Conservation (phyloP, 352 stramenopile species). For the Phytophthora sp. region DNA sequence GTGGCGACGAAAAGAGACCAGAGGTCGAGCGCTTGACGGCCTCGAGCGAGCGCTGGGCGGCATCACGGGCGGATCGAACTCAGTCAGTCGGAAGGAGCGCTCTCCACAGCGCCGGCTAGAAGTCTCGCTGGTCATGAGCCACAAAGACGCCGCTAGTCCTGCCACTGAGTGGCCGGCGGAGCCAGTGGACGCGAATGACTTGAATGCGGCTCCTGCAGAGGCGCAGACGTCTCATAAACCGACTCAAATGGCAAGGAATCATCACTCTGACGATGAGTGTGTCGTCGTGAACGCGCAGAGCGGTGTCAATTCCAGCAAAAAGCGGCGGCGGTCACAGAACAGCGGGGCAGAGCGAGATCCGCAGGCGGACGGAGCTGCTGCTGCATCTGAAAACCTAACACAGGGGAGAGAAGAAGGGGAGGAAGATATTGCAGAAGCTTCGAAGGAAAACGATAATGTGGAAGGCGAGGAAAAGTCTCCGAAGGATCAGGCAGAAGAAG, state of each 20-base stretch:
- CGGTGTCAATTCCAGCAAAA: conserved; percentile 10
- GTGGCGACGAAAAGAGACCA: conserved; percentile 29
- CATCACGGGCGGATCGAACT: conserved; percentile 1
- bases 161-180: conserved; percentile 3
- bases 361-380: not conserved
- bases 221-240: conserved; percentile 4
- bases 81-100: not conserved
- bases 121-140: conserved; percentile 29
- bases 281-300: conserved; percentile 15
- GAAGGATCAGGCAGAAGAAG: not conserved
- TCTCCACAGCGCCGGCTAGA: not conserved
- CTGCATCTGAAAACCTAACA: not conserved
- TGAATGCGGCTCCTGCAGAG: conserved; percentile 1
- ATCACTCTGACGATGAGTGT: conserved; percentile 11
- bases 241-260: not conserved
- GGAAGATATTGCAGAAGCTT: conserved; percentile 5
- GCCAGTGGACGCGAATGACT: not conserved
- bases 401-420: conserved; percentile 3
- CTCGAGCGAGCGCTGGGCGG: conserved; percentile 14
- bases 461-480: conserved; percentile 16
- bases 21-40: conserved; percentile 2
- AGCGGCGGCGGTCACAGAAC: conserved; percentile 16
- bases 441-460: conserved; percentile 10
- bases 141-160: conserved; percentile 20
- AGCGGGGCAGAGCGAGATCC: not conserved